Conservation (phyloP, 345 rosid genomes). For the Sapria himalayana region DNA sequence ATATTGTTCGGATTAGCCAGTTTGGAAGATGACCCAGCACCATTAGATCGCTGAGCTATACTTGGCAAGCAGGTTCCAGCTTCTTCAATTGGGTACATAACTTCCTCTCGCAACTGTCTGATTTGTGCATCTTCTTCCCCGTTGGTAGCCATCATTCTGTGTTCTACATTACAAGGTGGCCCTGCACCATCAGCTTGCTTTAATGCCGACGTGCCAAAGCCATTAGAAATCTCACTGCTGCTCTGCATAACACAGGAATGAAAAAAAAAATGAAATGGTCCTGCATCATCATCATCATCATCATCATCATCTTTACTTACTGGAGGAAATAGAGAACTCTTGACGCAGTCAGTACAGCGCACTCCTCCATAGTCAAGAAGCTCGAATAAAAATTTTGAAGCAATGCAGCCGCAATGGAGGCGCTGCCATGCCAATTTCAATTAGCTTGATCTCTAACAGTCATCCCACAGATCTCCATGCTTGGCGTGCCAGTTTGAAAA, state of each 20-base stretch:
- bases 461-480: neutral
- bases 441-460: conserved; percentile 3
- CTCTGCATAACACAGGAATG: conserved; percentile 12
- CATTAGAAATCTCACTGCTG: conserved; percentile 22
- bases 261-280: conserved; percentile 2
- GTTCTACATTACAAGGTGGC: conserved; percentile 18
- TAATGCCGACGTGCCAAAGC: conserved; percentile 16
- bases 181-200: conserved; percentile 14
- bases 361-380: conserved; percentile 70
- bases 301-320: too few relatives aligned
- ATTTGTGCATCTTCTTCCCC: conserved; percentile 23
- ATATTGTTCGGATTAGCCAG: conserved; percentile 16
- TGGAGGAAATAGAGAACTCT: conserved; percentile 16
- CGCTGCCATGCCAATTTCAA: conserved; percentile 22
- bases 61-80: conserved; percentile 14
- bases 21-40: conserved; percentile 9
- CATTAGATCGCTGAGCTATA: conserved; percentile 10
- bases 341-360: conserved; percentile 41
- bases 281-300: too few relatives aligned
- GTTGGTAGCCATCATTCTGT: conserved; percentile 14
- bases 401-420: conserved; percentile 88
- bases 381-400: conserved; percentile 30
- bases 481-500: neutral
- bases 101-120: conserved; percentile 25
- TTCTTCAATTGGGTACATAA: conserved; percentile 16